A percentile compares a stretch with the other conserved stretches of the same genome.
Conservation (phyloP, 2,329 filamentous ascomycete species). For the Alternaria sp. region DNA sequence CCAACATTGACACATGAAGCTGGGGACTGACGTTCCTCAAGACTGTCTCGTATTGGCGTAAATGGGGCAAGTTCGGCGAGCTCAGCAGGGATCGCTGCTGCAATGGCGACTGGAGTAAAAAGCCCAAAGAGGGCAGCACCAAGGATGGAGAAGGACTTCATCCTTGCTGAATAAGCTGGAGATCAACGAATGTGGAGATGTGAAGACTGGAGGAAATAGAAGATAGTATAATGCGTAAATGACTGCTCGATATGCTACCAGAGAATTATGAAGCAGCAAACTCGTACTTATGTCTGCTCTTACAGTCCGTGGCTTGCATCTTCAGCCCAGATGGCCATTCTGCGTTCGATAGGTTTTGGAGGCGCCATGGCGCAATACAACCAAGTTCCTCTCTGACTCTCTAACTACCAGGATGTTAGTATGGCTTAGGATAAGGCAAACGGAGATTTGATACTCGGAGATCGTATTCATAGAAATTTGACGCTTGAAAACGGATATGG, state of each 20-base stretch:
- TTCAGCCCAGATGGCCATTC: background rate
- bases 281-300: conserved; percentile 4
- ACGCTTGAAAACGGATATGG: background rate
- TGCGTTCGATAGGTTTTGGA: background rate
- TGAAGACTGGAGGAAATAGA: conserved; percentile 12
- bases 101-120: conserved; percentile 19
- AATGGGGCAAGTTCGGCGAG: conserved; percentile 18
- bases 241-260: conserved; percentile 4
- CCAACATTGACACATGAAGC: conserved; percentile 32
- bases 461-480: background rate
- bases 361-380: background rate
- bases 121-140: conserved; percentile 33
- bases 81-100: conserved; percentile 30
- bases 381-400: background rate
- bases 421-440: background rate
- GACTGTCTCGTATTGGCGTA: conserved; percentile 11
- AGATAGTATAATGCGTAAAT: background rate
- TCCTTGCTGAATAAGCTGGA: conserved; percentile 13
- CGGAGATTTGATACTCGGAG: conserved; percentile 9
- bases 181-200: conserved; percentile 2
- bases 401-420: background rate
- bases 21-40: conserved; percentile 30
- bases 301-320: background rate
- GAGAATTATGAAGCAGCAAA: background rate
- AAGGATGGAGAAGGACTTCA: conserved; percentile 34